phyloP scores from a whole-genome alignment of 2,329 filamentous ascomycete genomes.

The Calonectria ilicicola region DNA sequence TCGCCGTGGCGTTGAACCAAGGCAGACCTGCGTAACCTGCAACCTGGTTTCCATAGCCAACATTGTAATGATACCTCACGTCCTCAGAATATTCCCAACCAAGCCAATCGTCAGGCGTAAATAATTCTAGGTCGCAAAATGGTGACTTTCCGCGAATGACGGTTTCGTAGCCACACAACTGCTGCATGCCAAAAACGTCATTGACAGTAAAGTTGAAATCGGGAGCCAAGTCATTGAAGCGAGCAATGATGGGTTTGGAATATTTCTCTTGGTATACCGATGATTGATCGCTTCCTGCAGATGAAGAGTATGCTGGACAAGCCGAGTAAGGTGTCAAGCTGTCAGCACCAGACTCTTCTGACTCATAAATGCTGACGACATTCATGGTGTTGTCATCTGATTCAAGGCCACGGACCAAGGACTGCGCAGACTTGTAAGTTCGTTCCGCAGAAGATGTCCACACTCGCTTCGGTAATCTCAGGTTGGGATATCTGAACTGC shows the following conservation, averaged over 20 bases:
- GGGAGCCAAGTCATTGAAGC: slow-evolving; percentile 64
- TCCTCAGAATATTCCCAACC: slow-evolving; percentile 75
- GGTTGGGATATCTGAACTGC: slow-evolving; percentile 67
- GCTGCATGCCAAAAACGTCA: slow-evolving; percentile 75
- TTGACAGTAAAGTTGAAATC: slow-evolving; percentile 72
- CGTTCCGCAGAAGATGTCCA: slow-evolving; percentile 75
- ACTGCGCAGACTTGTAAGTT: slow-evolving; percentile 68
- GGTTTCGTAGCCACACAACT: slow-evolving; percentile 74
- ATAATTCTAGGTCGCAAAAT: slow-evolving; percentile 71
- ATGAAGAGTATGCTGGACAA: slow-evolving; percentile 72
- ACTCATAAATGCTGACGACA: slow-evolving; percentile 67
- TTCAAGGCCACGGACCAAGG: slow-evolving; percentile 69
- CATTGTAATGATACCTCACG: slow-evolving; percentile 73
- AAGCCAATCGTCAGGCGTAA: slow-evolving; percentile 74
- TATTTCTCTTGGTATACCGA: slow-evolving; percentile 64
- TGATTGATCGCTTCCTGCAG: slow-evolving; percentile 67
- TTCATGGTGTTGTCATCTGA: slow-evolving; percentile 64
- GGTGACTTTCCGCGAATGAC: slow-evolving; percentile 72
- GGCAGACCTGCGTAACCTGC: slow-evolving; percentile 72
- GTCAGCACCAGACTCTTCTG: slow-evolving; percentile 68
- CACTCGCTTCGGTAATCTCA: slow-evolving; percentile 65
- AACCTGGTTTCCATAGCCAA: slow-evolving; percentile 71
- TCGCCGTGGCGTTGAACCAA: slow-evolving; percentile 73
- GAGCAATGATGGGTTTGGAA: slow-evolving; percentile 69
- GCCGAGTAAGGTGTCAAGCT: slow-evolving; percentile 73